Evolutionary conservation across 805 yeast species (phyloP).

Genomic region (Hemisphaericaspora nanyangensis): DNA sequence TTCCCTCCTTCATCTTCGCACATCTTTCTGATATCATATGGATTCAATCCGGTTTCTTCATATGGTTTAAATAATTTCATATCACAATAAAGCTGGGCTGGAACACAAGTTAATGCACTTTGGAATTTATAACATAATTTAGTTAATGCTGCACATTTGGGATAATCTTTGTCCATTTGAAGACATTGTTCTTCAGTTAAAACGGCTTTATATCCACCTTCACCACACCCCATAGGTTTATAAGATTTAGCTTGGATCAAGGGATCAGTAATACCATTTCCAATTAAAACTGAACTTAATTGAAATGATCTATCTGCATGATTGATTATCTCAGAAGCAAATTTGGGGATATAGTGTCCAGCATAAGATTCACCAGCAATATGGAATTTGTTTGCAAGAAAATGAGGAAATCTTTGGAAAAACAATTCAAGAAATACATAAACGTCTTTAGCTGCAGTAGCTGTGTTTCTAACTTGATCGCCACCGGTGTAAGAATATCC

Average conservation of each 20-base stretch:
- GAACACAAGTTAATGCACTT: slow-evolving; percentile 35
- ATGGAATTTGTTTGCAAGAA: slow-evolving; percentile 58
- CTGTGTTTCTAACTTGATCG: slow-evolving; percentile 60
- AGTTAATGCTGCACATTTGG: slow-evolving; percentile 30
- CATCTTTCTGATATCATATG: slow-evolving; percentile 56
- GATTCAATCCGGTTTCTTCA: slow-evolving; percentile 52
- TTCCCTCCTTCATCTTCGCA: slow-evolving; percentile 47
- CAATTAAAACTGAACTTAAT: slow-evolving; percentile 38
- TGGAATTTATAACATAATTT: slow-evolving; percentile 29
- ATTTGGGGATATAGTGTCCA: slow-evolving; percentile 90
- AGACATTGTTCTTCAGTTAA: slow-evolving; percentile 29
- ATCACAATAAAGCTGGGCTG: slow-evolving; percentile 35
- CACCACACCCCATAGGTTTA: slow-evolving; percentile 45
- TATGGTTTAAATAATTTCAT: slow-evolving; percentile 25
- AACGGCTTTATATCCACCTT: slow-evolving; percentile 41
- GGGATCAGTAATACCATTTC: slow-evolving; percentile 44
- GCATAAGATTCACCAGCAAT: slow-evolving; percentile 94
- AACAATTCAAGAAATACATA: slow-evolving; percentile 79
- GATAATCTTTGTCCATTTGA: slow-evolving; percentile 30
- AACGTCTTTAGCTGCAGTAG: slow-evolving; percentile 84
- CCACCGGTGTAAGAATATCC: slow-evolving; percentile 80
- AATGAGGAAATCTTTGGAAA: slow-evolving; percentile 79
- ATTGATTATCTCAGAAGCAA: slow-evolving; percentile 74
- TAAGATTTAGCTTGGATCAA: slow-evolving; percentile 36
- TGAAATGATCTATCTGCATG: slow-evolving; percentile 51